Base-by-base conservation (phyloP, 371 early-diverging fungal genomes). In the Funneliformis caledonium region DNA sequence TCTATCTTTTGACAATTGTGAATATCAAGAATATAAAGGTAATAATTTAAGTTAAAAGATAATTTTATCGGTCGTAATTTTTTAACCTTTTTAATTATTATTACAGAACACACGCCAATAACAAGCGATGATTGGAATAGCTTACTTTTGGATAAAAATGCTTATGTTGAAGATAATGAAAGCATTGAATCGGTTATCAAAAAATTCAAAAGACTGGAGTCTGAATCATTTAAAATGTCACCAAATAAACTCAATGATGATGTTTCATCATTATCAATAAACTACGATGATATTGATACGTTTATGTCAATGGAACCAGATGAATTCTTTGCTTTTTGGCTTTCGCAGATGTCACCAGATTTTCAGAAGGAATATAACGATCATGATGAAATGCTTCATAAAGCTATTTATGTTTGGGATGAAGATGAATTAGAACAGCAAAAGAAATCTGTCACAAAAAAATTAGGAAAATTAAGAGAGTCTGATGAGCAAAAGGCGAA, bases 141-240 rank as follows among this genome's bases (percentile, higher is more conserved):
- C 14, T 52, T 62, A 62, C 31, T 62, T n/a, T 47, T 69, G n/a
- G 45, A 70, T 70, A 45, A 37, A 70, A 45, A 70, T 43, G 47
- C 47, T 12, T 89, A 89, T 81, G 85, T 86, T 47, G 83, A 87
- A 43, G 91, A 91, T 62, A 88, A 91, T 22, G 89, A 87, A 72
- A 85, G 86, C 1, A 86, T 91, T 42, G 84, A 90, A 67, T 83
- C 85, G 47, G 87, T 91, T 22, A 88, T 92, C 84, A 85, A 87
- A 7, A 85, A 87, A 31, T 90, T 92, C 43, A 88, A 89, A 52
- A 82, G 83, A 60, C 68, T 88, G 7, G 88, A 88, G 52, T 73
- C 73, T 12, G 14, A 52, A 26, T 19, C 16, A 56, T 8, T 56
- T 56, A 0, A 37, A 37, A 26, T 19, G 14, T 70, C 47, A 43